These are phyloP conservation scores for Lactarius trivialis DNA, from an alignment of 768 basidiomycete species.

Conservation along the genomic window DNA sequence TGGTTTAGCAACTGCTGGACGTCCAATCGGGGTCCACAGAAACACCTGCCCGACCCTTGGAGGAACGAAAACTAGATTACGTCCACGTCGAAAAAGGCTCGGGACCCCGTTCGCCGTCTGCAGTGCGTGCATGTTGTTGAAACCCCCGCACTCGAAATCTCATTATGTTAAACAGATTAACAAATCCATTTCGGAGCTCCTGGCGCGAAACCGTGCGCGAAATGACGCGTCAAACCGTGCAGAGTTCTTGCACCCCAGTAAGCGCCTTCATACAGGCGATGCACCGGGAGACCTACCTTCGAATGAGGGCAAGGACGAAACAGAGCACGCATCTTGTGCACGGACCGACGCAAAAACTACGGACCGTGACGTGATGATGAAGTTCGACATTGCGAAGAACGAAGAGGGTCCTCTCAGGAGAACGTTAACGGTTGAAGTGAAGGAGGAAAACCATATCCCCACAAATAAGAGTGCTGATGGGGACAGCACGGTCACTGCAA, in stretches of 20 bases:
- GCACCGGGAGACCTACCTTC: neutral
- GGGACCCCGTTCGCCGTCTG: constrained; percentile 47
- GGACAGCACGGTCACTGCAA: constrained; percentile 34
- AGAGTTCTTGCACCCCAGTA: constrained; percentile 63
- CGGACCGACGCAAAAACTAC: constrained; percentile 65
- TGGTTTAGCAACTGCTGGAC: constrained; percentile 14
- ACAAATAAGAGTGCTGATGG: neutral
- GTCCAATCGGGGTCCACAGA: constrained; percentile 28
- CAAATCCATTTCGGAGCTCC: constrained; percentile 63
- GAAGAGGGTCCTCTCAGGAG: constrained; percentile 67
- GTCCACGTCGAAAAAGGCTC: constrained; percentile 42
- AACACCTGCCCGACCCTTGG: constrained; percentile 35
- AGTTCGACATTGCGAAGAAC: constrained; percentile 84
- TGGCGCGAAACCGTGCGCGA: constrained; percentile 62
- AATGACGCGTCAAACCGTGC: constrained; percentile 72
- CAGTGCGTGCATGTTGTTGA: constrained; percentile 38
- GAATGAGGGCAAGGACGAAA: constrained; percentile 25
- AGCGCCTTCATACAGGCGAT: constrained; percentile 36
- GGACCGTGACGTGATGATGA: constrained; percentile 73
- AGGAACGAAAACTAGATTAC: constrained; percentile 66
- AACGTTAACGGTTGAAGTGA: constrained; percentile 38
- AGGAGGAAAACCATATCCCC: neutral
- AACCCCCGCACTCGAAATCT: neutral
- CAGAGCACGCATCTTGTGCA: constrained; percentile 51
- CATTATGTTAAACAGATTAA: constrained; percentile 39